Evolutionary conservation across 2,329 filamentous ascomycete genomes (phyloP), one percentile per base, ranked within the genome.

Genomic region (Helicocarpus griseus): DNA sequence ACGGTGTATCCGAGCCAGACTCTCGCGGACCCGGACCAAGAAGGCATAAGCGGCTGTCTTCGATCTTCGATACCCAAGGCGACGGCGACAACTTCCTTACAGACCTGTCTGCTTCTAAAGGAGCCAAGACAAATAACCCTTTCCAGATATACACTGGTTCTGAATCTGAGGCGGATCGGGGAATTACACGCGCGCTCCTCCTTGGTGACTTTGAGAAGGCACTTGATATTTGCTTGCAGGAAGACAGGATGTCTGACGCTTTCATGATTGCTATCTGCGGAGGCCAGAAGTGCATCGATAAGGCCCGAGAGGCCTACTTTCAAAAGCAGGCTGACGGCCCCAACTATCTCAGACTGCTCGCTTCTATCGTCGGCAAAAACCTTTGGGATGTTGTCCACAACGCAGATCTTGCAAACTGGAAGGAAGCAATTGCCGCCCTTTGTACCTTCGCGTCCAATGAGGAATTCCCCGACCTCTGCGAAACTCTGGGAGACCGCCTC

Each of bases 321-420:
- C 85, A 88, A 52, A 85, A 86, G 62, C 89, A 90, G 69, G 78
- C 81, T 6, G 84, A 85, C 53, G 84, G 85, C 26, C 91, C 94
- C 1, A 97, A 91, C 70, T 98, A 98, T 64, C 76, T 97, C 52
- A 85, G 94, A 40, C 77, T 98, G 7, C 77, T 98, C 50, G 85
- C 87, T 48, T 95, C 91, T 5, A 88, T 98, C 48, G 90, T 95
- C 52, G 84, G 87, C 56, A 97, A 97, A 76, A 96, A 98, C 63
- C 78, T 98, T 1, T 97, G 91, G 93, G 93, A 98, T 71, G 80
- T 97, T 43, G 93, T 97, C 6, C 89, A 97, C 72, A 98, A 98
- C 63, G 93, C 91, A 6, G 87, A 96, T 63, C 74, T 98, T 43
- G 79, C 80, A 49, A 87, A 93, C 70, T 98, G 93, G 94, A 97